Percentiles rank a stretch among this genome's conserved stretches.
Evolutionary conservation across 495 filamentous ascomycete species (phyloP).

Genomic region (Trichoderma erinaceum): DNA sequence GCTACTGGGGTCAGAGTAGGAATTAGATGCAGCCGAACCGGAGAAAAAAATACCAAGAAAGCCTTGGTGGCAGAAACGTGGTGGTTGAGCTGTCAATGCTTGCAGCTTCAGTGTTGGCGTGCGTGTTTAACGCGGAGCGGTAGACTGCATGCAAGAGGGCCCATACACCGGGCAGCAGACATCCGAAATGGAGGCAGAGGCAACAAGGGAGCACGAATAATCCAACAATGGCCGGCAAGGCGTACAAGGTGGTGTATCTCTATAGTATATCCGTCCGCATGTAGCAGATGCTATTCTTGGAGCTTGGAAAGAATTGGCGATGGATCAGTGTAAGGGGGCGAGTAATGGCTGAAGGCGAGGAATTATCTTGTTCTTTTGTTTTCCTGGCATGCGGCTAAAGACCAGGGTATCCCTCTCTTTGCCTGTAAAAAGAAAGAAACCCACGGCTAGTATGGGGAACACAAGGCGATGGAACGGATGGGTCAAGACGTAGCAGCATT

Average conservation of each 20-base stretch:
- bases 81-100: slow-evolving; percentile 5
- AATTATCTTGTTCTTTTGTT: background rate
- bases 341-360: background rate
- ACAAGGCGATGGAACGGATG: background rate
- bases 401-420: background rate
- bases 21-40: slow-evolving; percentile 8
- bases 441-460: background rate
- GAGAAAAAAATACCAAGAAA: background rate
- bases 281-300: background rate
- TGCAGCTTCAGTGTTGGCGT: background rate
- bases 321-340: background rate
- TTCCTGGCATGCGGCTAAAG: background rate
- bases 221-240: background rate
- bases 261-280: background rate
- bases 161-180: background rate
- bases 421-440: background rate
- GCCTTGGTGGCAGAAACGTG: background rate
- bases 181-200: background rate
- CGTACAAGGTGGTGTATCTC: background rate
- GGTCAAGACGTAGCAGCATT: background rate
- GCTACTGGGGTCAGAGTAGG: background rate
- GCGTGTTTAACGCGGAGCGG: slow-evolving; percentile 7
- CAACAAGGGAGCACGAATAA: background rate
- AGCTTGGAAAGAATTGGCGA: background rate
- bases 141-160: slow-evolving; percentile 5